A percentile compares a stretch with the other conserved stretches of the same genome.
Evolutionary conservation across 2,329 filamentous ascomycete species (phyloP).

Genomic region (Nothophoma quercina): DNA sequence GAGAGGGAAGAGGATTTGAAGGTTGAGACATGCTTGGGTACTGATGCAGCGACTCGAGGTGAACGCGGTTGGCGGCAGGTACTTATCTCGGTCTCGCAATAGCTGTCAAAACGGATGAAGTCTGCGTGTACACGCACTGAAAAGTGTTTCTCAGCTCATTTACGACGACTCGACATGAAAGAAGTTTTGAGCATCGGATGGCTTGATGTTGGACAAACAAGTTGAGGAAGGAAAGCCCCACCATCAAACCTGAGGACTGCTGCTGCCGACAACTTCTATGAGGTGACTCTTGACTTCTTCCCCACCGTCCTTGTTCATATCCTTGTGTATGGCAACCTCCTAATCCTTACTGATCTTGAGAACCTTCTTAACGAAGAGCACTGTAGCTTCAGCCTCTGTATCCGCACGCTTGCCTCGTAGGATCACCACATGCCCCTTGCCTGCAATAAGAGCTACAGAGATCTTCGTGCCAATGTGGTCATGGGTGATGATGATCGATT

Average conservation of each 20-base stretch:
- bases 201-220: neutral
- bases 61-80: no score
- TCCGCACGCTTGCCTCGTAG: constrained; percentile 6
- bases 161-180: no score
- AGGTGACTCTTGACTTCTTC: neutral
- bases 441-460: constrained; percentile 1
- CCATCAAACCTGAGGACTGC: neutral
- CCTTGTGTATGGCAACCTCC: no score
- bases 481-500: constrained; percentile 1
- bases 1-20: no score
- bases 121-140: no score
- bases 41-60: no score
- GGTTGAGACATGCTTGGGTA: no score
- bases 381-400: constrained; percentile 5
- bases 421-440: neutral
- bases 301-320: no score
- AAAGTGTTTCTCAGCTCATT: no score
- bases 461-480: neutral
- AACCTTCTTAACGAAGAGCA: constrained; percentile 8
- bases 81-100: no score
- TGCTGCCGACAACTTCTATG: neutral
- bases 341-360: neutral
- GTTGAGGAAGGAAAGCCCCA: neutral
- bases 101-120: no score
- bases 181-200: no score